These are phyloP conservation scores for Acanthochlamys bracteata DNA, from an alignment of 106 monocot genomes.

Conservation along the genomic window DNA sequence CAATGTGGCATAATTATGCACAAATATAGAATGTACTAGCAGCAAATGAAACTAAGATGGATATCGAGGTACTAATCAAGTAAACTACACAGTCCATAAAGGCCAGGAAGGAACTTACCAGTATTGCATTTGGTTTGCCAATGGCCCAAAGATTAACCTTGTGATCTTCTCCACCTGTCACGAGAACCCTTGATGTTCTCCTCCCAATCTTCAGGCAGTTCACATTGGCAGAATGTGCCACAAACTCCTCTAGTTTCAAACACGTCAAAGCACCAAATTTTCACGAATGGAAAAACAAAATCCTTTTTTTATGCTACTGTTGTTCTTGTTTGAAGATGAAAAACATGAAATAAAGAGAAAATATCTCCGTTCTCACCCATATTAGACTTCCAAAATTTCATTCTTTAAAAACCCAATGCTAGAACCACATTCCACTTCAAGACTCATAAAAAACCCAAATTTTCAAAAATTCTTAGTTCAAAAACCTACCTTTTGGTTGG, in stretches of 20 bases:
- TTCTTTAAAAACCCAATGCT: neutral
- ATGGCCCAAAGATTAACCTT: constrained; percentile 98
- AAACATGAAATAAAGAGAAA: neutral
- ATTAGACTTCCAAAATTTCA: neutral
- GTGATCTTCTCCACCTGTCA: constrained; percentile 96
- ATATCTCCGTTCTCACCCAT: neutral
- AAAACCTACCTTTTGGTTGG: too few species aligned
- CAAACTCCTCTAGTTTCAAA: constrained; percentile 77
- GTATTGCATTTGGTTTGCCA: constrained; percentile 89
- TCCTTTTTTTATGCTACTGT: neutral
- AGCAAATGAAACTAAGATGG: neutral
- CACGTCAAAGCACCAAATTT: constrained; percentile 38
- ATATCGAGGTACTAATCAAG: neutral
- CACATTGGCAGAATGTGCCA: constrained; percentile 91
- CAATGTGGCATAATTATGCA: neutral
- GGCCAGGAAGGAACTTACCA: constrained; percentile 40
- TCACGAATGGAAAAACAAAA: constrained; percentile 3
- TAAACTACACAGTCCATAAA: neutral
- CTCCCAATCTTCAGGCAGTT: constrained; percentile 97
- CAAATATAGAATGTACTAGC: neutral
- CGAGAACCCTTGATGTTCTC: constrained; percentile 83
- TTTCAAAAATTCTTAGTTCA: too few species aligned
- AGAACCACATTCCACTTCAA: neutral
- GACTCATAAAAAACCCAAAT: too few species aligned
- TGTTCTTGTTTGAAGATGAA: neutral